These are phyloP conservation scores for Colletotrichum camelliae DNA, from an alignment of 2,329 filamentous ascomycete genomes.

Conservation along the genomic window DNA sequence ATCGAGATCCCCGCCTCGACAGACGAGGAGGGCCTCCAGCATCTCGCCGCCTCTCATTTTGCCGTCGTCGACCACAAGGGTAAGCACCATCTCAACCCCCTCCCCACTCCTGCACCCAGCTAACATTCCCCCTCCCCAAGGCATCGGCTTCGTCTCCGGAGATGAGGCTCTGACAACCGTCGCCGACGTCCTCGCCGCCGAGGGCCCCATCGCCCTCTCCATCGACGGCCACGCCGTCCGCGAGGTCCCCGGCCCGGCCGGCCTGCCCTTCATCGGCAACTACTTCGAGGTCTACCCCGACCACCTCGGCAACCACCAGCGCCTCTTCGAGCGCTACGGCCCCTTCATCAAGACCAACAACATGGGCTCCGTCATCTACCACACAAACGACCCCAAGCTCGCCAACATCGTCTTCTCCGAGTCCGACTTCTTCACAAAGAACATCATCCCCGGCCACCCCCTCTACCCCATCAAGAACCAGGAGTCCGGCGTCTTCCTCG, in stretches of 20 bases:
- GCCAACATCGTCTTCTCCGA: constrained; percentile 52
- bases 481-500: constrained; percentile 48
- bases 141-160: constrained; percentile 40
- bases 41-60: constrained; percentile 46
- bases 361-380: constrained; percentile 54
- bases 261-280: constrained; percentile 55
- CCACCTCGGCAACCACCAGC: constrained; percentile 61
- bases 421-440: constrained; percentile 58
- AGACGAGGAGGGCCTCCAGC: constrained; percentile 42
- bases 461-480: constrained; percentile 46
- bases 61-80: constrained; percentile 47
- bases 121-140: constrained; percentile 23
- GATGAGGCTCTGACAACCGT: constrained; percentile 35
- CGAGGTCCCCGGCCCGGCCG: constrained; percentile 54
- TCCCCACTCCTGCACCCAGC: not conserved
- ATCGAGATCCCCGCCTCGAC: constrained; percentile 39
- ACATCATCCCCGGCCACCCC: constrained; percentile 55
- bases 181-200: constrained; percentile 37
- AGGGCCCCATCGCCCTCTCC: constrained; percentile 44
- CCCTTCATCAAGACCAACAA: constrained; percentile 56
- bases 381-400: constrained; percentile 55
- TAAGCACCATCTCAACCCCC: constrained; percentile 20
- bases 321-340: constrained; percentile 58
- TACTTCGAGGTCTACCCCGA: constrained; percentile 62
- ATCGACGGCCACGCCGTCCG: constrained; percentile 55